phyloP scores from a whole-genome alignment of 257 asterid genomes.

The Plectranthus barbatus region DNA sequence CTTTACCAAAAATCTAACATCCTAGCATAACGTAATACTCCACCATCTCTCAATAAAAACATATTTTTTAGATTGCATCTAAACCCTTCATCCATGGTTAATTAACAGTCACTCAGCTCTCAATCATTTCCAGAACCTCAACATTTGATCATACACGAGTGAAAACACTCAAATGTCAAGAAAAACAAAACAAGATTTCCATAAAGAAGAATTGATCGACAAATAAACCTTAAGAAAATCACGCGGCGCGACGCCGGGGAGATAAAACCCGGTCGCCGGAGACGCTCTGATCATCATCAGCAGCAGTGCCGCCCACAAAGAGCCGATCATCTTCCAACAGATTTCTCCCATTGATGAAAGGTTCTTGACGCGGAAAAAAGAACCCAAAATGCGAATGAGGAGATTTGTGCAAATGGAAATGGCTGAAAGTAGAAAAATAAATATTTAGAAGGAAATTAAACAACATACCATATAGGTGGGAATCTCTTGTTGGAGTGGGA shows the following conservation, averaged over 20 bases:
- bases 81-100: neutral
- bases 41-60: neutral
- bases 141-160: neutral
- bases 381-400: neutral
- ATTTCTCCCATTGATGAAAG: conserved; percentile 11
- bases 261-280: conserved; percentile 38
- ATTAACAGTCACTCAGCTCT: neutral
- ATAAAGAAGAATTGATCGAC: neutral
- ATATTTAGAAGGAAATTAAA: neutral
- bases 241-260: conserved; percentile 49
- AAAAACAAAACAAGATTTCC: neutral
- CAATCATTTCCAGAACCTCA: neutral
- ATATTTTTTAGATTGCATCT: neutral
- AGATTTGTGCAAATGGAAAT: neutral
- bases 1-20: too few species aligned
- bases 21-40: neutral
- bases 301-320: conserved; percentile 1
- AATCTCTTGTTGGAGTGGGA: neutral
- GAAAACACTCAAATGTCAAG: neutral
- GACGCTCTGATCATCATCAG: conserved; percentile 6
- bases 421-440: too few species aligned
- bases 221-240: conserved; percentile 24
- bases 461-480: neutral
- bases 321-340: conserved; percentile 9
- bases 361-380: neutral